phyloP scores from a whole-genome alignment of 2,329 filamentous ascomycete genomes.

The Shiraia bambusicola region DNA sequence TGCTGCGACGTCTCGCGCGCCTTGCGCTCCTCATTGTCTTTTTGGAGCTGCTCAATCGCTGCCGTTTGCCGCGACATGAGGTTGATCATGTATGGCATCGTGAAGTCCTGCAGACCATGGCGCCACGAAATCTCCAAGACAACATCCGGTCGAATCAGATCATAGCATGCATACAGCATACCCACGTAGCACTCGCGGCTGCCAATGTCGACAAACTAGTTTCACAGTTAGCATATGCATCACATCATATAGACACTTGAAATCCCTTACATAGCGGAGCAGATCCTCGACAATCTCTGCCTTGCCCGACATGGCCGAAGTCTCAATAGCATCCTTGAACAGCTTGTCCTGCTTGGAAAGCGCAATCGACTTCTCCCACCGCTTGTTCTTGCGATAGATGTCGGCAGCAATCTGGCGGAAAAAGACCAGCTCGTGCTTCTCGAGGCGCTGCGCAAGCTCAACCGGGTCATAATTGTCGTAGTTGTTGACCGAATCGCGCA shows the following conservation, averaged over 20 bases:
- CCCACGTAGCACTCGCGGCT: conserved; percentile 99
- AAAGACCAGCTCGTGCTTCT: conserved; percentile 98
- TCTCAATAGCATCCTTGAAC: conserved; percentile 99
- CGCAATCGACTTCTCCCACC: conserved; percentile 98
- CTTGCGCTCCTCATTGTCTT: conserved; percentile 95
- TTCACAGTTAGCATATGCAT: conserved; percentile 35
- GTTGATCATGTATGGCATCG: conserved; percentile 99
- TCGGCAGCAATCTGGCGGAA: conserved; percentile 98
- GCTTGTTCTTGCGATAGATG: conserved; percentile 99
- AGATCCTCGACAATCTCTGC: conserved; percentile 91
- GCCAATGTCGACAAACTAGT: conserved; percentile 95
- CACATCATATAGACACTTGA: conserved; percentile 1
- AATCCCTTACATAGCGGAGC: conserved; percentile 91
- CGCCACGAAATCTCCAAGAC: conserved; percentile 98
- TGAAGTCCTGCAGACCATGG: conserved; percentile 90
- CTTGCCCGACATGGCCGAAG: conserved; percentile 88
- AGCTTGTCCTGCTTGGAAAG: conserved; percentile 99
- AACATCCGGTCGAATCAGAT: conserved; percentile 88
- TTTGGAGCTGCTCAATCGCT: conserved; percentile 80
- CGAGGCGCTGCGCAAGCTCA: conserved; percentile 84
- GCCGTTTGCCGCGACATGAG: conserved; percentile 87
- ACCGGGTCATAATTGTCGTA: conserved; percentile 99
- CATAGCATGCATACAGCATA: conserved; percentile 98
- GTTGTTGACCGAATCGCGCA: conserved; percentile 95
- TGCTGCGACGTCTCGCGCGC: conserved; percentile 68